Percentiles rank a stretch among this genome's conserved stretches.
Evolutionary conservation across 2,329 filamentous ascomycete genomes (phyloP).

Genomic region (Davidsoniella virescens): DNA sequence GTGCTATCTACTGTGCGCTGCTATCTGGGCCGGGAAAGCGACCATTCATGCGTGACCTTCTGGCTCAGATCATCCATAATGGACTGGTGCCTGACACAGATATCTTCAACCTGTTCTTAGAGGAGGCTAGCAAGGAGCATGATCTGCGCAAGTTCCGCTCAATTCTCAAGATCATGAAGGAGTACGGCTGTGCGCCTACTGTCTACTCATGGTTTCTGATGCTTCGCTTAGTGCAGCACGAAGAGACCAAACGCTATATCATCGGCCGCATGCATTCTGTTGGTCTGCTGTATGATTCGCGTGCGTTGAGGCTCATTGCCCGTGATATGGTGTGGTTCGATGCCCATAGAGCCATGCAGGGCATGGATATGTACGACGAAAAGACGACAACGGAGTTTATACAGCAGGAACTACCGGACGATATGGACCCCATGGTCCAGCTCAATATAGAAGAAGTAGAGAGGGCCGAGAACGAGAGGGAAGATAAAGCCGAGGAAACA

Average conservation of each 20-base stretch:
- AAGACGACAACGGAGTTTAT: background rate
- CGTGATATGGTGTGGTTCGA: slow-evolving; percentile 28
- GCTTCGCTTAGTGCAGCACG: slow-evolving; percentile 38
- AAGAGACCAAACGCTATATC: slow-evolving; percentile 33
- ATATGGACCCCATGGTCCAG: background rate
- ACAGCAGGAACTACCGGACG: background rate
- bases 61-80: slow-evolving; percentile 22
- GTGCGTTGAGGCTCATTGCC: slow-evolving; percentile 24
- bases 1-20: slow-evolving; percentile 28
- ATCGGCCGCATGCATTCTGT: slow-evolving; percentile 30
- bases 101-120: slow-evolving; percentile 32
- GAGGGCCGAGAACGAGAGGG: too few relatives aligned
- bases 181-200: slow-evolving; percentile 25
- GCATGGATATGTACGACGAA: slow-evolving; percentile 14
- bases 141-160: slow-evolving; percentile 28
- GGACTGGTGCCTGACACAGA: slow-evolving; percentile 29
- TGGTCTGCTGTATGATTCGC: slow-evolving; percentile 25
- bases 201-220: slow-evolving; percentile 32
- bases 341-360: slow-evolving; percentile 25
- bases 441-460: background rate
- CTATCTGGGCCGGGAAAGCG: slow-evolving; percentile 16
- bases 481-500: too few relatives aligned
- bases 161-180: slow-evolving; percentile 26
- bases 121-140: slow-evolving; percentile 23
- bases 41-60: slow-evolving; percentile 20